Conservation (phyloP, 495 filamentous ascomycete genomes). For the Tuber borchii region DNA sequence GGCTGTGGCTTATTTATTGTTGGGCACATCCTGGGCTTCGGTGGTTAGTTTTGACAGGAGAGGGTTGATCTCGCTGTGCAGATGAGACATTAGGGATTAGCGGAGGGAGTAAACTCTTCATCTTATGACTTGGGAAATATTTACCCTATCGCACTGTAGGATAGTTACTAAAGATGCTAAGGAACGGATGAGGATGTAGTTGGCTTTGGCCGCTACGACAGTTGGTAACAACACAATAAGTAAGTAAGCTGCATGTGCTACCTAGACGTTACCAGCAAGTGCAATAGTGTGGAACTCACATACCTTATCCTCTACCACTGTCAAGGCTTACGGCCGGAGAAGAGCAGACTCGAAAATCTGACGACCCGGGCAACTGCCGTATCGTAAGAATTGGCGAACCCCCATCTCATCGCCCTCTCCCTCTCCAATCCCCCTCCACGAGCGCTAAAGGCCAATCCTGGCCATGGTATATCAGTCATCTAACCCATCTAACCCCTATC, state of each 20-base stretch:
- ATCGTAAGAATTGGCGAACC: background rate
- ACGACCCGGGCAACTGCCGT: background rate
- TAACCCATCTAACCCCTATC: background rate
- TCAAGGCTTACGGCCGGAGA: background rate
- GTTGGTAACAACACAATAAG: background rate
- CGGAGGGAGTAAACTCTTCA: background rate
- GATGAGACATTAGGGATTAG: background rate
- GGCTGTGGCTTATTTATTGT: background rate
- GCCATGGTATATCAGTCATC: background rate
- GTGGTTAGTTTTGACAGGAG: too few relatives aligned
- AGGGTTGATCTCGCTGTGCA: background rate
- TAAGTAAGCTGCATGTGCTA: background rate
- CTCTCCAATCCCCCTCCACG: background rate
- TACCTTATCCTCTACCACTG: background rate
- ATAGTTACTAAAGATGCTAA: too few relatives aligned
- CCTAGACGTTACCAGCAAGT: background rate
- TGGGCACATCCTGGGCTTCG: background rate
- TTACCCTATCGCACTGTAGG: background rate
- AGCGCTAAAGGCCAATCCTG: background rate
- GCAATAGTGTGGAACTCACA: background rate
- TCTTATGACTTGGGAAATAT: background rate
- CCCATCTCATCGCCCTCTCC: background rate
- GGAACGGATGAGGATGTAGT: background rate
- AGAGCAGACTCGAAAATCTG: background rate
- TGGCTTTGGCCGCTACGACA: background rate